These are phyloP conservation scores for Xylariaceae sp. DNA, from an alignment of 2,329 filamentous ascomycete genomes.

Conservation along the genomic window DNA sequence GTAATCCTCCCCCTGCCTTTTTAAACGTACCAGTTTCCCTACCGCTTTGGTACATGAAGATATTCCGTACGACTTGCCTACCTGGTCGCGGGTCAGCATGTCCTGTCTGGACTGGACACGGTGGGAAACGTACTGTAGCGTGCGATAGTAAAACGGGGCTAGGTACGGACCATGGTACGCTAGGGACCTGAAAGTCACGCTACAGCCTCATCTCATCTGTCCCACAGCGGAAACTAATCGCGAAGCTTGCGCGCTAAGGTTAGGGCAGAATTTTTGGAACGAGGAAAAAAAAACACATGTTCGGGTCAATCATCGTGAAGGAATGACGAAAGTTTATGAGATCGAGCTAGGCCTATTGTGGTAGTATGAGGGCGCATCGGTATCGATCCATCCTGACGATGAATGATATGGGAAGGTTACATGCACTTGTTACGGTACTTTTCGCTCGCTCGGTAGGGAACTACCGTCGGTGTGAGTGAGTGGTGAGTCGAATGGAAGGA, in stretches of 20 bases:
- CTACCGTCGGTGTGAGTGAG: background rate
- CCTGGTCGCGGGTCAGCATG: too few relatives aligned
- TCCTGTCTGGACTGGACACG: too few relatives aligned
- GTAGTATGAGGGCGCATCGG: too few relatives aligned
- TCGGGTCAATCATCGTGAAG: too few relatives aligned
- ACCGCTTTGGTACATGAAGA: too few relatives aligned
- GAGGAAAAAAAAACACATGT: too few relatives aligned
- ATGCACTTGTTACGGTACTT: background rate
- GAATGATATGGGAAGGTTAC: background rate
- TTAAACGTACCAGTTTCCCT: background rate
- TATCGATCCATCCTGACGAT: background rate
- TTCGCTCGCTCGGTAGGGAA: background rate
- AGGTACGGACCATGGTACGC: too few relatives aligned
- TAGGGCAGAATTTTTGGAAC: background rate
- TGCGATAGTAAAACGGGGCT: too few relatives aligned
- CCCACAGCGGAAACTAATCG: slow-evolving; percentile 23
- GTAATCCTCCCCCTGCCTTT: too few relatives aligned
- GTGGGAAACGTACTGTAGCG: background rate
- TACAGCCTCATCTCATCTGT: slow-evolving; percentile 17
- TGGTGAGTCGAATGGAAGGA: background rate
- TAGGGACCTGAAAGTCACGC: background rate
- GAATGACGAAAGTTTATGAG: too few relatives aligned
- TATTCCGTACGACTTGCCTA: too few relatives aligned
- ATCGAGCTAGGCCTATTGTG: too few relatives aligned
- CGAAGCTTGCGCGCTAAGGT: background rate